phyloP scores from a whole-genome alignment of 2,329 filamentous ascomycete species.

The Didymella lethalis region DNA sequence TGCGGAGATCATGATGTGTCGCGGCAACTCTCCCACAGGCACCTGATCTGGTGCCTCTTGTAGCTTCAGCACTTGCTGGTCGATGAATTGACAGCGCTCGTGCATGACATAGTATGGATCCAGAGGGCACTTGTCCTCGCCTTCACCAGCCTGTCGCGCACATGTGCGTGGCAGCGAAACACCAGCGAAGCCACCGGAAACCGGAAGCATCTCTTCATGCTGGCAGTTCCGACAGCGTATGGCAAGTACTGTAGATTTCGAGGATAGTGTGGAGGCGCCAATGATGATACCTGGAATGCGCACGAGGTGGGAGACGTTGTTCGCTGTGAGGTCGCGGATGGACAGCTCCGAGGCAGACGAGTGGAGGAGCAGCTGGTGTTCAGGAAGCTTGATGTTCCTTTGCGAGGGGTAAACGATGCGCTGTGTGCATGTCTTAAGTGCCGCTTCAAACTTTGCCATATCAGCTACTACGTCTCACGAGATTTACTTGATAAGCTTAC shows the following conservation, averaged over 20 bases:
- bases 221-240: constrained; percentile 90
- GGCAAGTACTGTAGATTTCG: constrained; percentile 86
- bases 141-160: constrained; percentile 67
- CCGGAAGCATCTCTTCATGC: constrained; percentile 71
- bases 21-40: constrained; percentile 91
- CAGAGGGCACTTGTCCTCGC: constrained; percentile 83
- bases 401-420: constrained; percentile 87
- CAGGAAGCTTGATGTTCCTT: constrained; percentile 73
- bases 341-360: constrained; percentile 90
- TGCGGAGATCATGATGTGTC: constrained; percentile 95
- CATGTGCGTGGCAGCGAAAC: constrained; percentile 85
- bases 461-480: constrained; percentile 24
- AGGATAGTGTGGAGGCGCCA: constrained; percentile 93
- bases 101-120: constrained; percentile 97
- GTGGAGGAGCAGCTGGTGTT: constrained; percentile 94
- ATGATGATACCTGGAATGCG: constrained; percentile 98
- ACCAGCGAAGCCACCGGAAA: constrained; percentile 87
- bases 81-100: constrained; percentile 92
- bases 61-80: constrained; percentile 97
- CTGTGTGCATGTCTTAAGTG: constrained; percentile 88
- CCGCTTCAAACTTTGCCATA: constrained; percentile 78
- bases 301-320: constrained; percentile 92
- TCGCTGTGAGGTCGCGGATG: constrained; percentile 91
- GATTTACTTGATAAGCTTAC: constrained; percentile 60
- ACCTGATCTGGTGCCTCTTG: constrained; percentile 98